Percentiles rank a stretch among this genome's conserved stretches.
phyloP scores from a whole-genome alignment of 2,329 filamentous ascomycete genomes.

The Fusarium odoratissimum region DNA sequence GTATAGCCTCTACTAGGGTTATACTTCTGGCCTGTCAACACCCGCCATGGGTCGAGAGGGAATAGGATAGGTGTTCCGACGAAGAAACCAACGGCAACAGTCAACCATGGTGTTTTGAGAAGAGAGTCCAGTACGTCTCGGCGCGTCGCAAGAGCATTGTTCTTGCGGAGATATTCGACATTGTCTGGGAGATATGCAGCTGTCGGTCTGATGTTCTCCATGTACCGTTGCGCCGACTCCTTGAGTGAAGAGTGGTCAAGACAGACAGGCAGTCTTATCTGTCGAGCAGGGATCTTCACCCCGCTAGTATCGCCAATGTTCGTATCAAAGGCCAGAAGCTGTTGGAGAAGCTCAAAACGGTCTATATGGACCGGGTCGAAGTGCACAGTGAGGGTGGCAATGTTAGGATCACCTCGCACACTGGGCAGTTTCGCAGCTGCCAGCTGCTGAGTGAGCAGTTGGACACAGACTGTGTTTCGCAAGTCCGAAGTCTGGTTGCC shows the following conservation, averaged over 20 bases:
- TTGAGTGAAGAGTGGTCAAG: neutral
- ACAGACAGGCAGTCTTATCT: neutral
- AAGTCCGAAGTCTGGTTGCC: neutral
- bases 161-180: neutral
- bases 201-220: neutral
- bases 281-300: neutral
- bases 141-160: slow-evolving; percentile 32
- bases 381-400: neutral
- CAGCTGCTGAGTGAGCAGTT: neutral
- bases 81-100: slow-evolving; percentile 50
- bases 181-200: neutral
- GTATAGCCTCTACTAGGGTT: neutral
- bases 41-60: slow-evolving; percentile 50
- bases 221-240: neutral
- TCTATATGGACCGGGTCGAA: neutral
- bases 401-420: neutral
- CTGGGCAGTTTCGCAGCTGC: neutral
- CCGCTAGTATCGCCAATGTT: neutral
- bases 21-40: slow-evolving; percentile 23
- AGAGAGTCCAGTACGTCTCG: slow-evolving; percentile 49
- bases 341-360: neutral
- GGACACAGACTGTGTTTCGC: neutral
- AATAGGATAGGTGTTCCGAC: slow-evolving; percentile 52
- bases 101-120: slow-evolving; percentile 49
- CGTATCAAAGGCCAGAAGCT: neutral